These are phyloP conservation scores for Umbellularia californica DNA, from an alignment of 164 flowering plant species.

Conservation along the genomic window DNA sequence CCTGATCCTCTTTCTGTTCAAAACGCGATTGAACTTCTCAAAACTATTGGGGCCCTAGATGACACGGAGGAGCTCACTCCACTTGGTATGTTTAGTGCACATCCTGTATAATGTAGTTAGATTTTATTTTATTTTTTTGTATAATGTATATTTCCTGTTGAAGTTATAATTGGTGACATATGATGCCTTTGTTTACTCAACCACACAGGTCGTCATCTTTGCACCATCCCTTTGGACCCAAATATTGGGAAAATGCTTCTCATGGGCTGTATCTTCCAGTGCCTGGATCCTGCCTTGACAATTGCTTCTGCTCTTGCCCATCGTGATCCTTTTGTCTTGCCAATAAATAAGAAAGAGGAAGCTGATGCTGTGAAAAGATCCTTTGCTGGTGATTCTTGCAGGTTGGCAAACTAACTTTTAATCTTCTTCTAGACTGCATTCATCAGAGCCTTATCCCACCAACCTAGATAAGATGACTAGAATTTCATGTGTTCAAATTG, in stretches of 20 bases:
- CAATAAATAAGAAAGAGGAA: constrained; percentile 82
- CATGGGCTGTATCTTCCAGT: constrained; percentile 87
- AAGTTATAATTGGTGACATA: background rate
- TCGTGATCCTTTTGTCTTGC: constrained; percentile 90
- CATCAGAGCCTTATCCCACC: too few species aligned
- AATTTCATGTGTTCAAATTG: too few species aligned
- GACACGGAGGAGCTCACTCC: constrained; percentile 87
- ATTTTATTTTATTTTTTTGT: background rate
- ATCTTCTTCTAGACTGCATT: background rate
- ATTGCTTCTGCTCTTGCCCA: constrained; percentile 94
- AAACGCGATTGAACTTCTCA: constrained; percentile 92
- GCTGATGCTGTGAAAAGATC: constrained; percentile 91
- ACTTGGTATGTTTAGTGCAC: constrained; percentile 47
- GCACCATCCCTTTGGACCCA: constrained; percentile 89
- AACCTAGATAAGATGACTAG: too few species aligned
- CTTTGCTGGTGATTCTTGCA: constrained; percentile 98
- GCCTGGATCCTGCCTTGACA: constrained; percentile 90
- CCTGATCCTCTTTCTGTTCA: constrained; percentile 87
- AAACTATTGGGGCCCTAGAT: constrained; percentile 87
- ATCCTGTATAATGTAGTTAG: background rate
- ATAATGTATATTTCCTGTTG: background rate
- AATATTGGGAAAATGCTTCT: constrained; percentile 97
- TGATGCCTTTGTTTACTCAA: background rate
- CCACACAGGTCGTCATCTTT: constrained; percentile 80
- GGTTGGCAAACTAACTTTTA: constrained; percentile 36